These are phyloP conservation scores for Ganoderma lucidum DNA, from an alignment of 1,284 basidiomycete species.

Conservation along the genomic window DNA sequence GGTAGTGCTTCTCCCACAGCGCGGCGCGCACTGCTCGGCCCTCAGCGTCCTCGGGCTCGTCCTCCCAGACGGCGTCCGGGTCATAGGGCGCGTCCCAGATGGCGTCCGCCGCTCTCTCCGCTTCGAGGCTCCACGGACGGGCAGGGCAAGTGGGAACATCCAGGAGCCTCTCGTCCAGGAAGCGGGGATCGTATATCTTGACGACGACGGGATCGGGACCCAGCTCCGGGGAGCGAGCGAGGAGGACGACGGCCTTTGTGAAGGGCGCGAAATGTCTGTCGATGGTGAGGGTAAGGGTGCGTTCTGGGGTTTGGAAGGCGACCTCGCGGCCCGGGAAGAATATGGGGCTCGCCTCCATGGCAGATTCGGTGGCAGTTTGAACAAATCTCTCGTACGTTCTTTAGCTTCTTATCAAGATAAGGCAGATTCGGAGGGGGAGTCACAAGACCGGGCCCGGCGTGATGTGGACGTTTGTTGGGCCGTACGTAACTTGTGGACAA, in stretches of 20 bases:
- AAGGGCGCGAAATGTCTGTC: conserved; percentile 1
- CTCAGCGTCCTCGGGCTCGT: conserved; percentile 1
- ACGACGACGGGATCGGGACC: conserved; percentile 15
- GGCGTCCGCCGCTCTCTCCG: conserved; percentile 8
- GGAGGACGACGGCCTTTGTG: conserved; percentile 10
- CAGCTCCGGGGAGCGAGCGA: conserved; percentile 3
- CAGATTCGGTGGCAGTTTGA: neutral
- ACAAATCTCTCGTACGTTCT: too few species aligned
- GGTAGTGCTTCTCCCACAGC: conserved; percentile 13
- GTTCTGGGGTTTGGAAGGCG: neutral
- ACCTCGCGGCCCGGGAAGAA: neutral
- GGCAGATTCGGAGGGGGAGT: too few species aligned
- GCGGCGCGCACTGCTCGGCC: neutral
- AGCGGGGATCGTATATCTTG: conserved; percentile 26
- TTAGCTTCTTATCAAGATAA: too few species aligned
- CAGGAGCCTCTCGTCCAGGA: conserved; percentile 5
- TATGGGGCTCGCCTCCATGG: neutral
- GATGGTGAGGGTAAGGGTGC: conserved; percentile 1
- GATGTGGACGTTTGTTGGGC: too few species aligned
- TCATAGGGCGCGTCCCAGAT: neutral
- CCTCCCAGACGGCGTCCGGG: neutral
- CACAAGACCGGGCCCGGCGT: too few species aligned
- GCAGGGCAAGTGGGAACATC: neutral
- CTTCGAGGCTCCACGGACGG: conserved; percentile 6
- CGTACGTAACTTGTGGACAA: too few species aligned